These are phyloP conservation scores for Candida endomychidarum DNA, from an alignment of 805 yeast genomes.

Conservation along the genomic window DNA sequence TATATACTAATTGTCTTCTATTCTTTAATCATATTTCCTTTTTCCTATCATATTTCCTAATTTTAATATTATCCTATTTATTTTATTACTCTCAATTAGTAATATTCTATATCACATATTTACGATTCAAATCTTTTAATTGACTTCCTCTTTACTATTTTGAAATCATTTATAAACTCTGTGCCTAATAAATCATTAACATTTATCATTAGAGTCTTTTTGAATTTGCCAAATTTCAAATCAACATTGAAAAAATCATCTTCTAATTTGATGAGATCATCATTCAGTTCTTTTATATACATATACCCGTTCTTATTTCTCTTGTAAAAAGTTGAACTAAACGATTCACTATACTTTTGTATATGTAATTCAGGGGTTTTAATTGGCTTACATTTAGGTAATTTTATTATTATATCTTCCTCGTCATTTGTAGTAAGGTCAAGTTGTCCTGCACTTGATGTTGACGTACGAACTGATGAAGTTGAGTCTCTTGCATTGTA, in stretches of 20 bases:
- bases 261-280: slow-evolving; percentile 17
- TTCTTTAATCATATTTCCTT: no score
- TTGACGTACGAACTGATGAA: slow-evolving; percentile 3
- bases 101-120: not conserved
- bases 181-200: slow-evolving; percentile 11
- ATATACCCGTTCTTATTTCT: slow-evolving; percentile 33
- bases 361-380: slow-evolving; percentile 12
- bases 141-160: slow-evolving; percentile 11
- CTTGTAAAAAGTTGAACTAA: slow-evolving; percentile 35
- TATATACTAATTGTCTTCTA: no score
- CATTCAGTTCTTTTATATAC: slow-evolving; percentile 33
- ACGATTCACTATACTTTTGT: slow-evolving; percentile 17
- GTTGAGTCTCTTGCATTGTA: slow-evolving; percentile 2
- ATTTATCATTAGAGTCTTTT: slow-evolving; percentile 9
- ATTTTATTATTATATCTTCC: slow-evolving; percentile 6
- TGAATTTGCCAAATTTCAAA: slow-evolving; percentile 8
- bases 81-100: not conserved
- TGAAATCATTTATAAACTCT: slow-evolving; percentile 17
- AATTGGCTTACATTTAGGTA: slow-evolving; percentile 10
- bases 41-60: no score
- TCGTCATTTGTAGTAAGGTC: slow-evolving; percentile 1
- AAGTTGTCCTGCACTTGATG: not conserved
- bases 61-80: no score
- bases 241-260: slow-evolving; percentile 12
- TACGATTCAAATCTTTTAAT: slow-evolving; percentile 1